Base-by-base conservation (phyloP, 345 rosid species). In the Acer yangbiense region DNA sequence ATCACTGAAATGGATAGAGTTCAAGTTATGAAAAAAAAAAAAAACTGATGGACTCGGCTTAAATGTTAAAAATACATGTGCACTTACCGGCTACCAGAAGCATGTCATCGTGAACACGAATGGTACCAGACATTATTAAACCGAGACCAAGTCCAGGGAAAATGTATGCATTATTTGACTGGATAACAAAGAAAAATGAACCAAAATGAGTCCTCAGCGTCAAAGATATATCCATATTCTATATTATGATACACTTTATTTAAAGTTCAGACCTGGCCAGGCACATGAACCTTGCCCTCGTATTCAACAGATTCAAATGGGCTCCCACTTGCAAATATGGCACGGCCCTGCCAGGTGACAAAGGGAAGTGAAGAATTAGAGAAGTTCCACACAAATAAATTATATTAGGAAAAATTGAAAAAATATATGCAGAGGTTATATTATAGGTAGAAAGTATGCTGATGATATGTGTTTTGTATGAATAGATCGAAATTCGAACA, bases 71-170 rank as follows among this genome's bases (percentile, higher is more conserved):
- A 41, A 29, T 60, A 13, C 7, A 58, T 1, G 63, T 58, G 61
- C 25, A 82, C 94, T 87, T 83, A 92, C 97, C 85, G 50, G 98
- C 98, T 13, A 93, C 97, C 73, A 95, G 86, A 81, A 95, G 97
- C 99, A 95, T 92, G 83, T 92, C 95, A 43, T 95, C 98, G 9
- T 93, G 99, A 65, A 92, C 97, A 6, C 98, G 99, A 68, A 95
- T 93, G 20, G 99, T 81, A 20, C 99, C 99, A 7, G 99, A 95
- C 94, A 93, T 93, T 65, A 95, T 88, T 79, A 95, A 84, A 68
- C 99, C 99, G 77, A 95, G 87, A 68, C 99, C 99, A 35, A 95
- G 83, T 76, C 99, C 99, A 43, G 99, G 99, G 89, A 93, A 95
- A 73, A 95, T 90, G 84, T 95, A 95, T 13, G 99, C 99, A 78